Evolutionary conservation across 768 basidiomycete species (phyloP), one percentile per base, ranked within the genome.

Genomic region (Cytidiella melzeri): DNA sequence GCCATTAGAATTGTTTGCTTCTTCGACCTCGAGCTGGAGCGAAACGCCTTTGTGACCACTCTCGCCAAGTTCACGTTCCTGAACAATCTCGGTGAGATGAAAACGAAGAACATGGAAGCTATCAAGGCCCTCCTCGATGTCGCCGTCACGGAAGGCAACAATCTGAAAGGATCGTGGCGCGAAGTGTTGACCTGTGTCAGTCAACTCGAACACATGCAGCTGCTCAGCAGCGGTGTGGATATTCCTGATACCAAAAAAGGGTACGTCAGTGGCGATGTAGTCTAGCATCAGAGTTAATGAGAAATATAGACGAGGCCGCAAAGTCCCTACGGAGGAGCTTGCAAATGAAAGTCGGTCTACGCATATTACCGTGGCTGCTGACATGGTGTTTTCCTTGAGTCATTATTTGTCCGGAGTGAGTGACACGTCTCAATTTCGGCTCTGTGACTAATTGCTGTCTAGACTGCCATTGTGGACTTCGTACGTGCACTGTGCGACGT

Each of bases 21-120:
- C 67, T 99, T 99, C 63, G 95, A 98, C 60, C 74, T 98, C 56
- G 96, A 98, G 64, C 74, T 99, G 37, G 92, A 97, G 64, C 82
- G 96, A n/a, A 98, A 98, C 60, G 96, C 94, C 0, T 99, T 98
- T 62, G 92, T 99, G 40, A 93, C 94, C 18, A 99, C 96, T 0
- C 73, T 99, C 18, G 84, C 77, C 30, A 99, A 98, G 65, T 97
- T 98, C 67, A 99, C 96, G 0, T 96, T 96, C 75, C 74, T 98
- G 55, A 97, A 90, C 66, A 98, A 99, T 62, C 70, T 98, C 4
- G 92, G 93, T 47, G 96, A 98, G 73, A 99, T 99, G 96, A 94
- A 92, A 69, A 77, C 91, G 27, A 98, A 98, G 74, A 98, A 98
- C 63, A 96, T 99, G 82, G 96, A 98, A 64, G 96, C 95, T 5